Percentiles rank a stretch among this genome's conserved stretches.
Conservation (phyloP, 441 rosid genomes). For the Erodium texanum region DNA sequence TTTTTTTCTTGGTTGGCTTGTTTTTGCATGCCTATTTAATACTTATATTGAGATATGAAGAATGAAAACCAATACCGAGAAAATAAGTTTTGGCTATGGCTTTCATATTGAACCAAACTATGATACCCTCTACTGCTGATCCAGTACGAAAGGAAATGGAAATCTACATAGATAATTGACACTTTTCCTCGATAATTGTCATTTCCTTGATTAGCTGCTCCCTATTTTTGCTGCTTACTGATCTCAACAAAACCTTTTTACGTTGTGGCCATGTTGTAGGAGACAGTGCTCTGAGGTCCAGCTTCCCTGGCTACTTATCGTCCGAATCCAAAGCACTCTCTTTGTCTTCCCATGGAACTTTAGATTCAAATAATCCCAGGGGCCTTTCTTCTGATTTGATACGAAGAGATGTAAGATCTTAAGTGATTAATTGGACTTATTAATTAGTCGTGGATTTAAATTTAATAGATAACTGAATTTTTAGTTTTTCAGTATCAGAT, state of each 20-base stretch:
- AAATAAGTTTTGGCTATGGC: too few relatives aligned
- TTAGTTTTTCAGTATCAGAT: conserved; percentile 19
- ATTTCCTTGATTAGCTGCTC: not conserved
- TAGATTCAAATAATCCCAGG: conserved; percentile 15
- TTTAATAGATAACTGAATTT: not conserved
- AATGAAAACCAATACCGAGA: too few relatives aligned
- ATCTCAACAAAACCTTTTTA: too few relatives aligned
- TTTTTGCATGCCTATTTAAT: too few relatives aligned
- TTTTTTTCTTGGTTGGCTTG: too few relatives aligned
- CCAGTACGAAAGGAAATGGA: too few relatives aligned
- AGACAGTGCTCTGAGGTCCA: conserved; percentile 25
- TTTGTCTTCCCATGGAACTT: conserved; percentile 18
- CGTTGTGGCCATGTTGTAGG: conserved; percentile 9
- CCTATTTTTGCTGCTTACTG: too few relatives aligned
- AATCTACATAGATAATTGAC: too few relatives aligned
- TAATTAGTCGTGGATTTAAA: not conserved
- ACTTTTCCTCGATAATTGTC: not conserved
- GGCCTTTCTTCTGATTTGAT: conserved; percentile 26
- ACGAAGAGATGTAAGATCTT: conserved; percentile 32
- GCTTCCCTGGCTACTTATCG: conserved; percentile 32
- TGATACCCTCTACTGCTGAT: too few relatives aligned
- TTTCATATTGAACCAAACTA: too few relatives aligned
- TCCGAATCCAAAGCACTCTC: conserved; percentile 29
- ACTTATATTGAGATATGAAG: too few relatives aligned
- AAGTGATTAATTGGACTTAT: not conserved